A percentile compares a stretch with the other conserved stretches of the same genome.
Evolutionary conservation across 2,329 filamentous ascomycete genomes (phyloP).

Genomic region (Xylaria sp.): DNA sequence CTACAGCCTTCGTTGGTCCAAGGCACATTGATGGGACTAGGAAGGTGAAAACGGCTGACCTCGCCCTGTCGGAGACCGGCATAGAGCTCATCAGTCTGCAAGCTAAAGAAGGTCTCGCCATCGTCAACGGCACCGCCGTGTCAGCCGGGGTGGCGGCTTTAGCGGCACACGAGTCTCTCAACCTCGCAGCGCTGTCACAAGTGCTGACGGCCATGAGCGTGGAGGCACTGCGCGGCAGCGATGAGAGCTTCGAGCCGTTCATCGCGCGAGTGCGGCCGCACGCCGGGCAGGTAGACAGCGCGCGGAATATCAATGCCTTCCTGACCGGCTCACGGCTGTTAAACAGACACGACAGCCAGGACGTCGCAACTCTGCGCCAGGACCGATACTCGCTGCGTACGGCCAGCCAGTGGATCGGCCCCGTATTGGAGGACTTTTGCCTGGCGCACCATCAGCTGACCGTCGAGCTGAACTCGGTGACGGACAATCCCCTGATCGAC

Average conservation of each 20-base stretch:
- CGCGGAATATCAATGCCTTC: neutral
- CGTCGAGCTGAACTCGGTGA: neutral
- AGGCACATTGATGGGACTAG: neutral
- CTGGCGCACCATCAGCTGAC: neutral
- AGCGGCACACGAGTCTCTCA: neutral
- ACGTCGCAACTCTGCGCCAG: neutral
- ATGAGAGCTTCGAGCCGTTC: neutral
- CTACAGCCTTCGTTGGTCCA: neutral
- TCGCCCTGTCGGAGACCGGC: neutral
- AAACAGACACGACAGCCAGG: neutral
- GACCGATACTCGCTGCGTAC: neutral
- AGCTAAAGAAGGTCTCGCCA: neutral
- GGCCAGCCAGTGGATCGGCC: neutral
- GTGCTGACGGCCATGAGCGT: neutral
- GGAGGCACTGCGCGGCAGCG: neutral
- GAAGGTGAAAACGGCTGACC: neutral
- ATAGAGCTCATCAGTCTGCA: neutral
- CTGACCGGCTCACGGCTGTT: neutral
- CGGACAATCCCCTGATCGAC: neutral
- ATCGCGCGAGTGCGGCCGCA: neutral
- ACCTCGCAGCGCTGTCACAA: neutral
- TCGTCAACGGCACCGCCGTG: neutral
- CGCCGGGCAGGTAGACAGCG: neutral
- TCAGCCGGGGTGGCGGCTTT: neutral
- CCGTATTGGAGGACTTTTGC: neutral